Percentiles rank a stretch among this genome's conserved stretches.
Conservation (phyloP, 495 filamentous ascomycete genomes). For the Lepidopterella palustris region DNA sequence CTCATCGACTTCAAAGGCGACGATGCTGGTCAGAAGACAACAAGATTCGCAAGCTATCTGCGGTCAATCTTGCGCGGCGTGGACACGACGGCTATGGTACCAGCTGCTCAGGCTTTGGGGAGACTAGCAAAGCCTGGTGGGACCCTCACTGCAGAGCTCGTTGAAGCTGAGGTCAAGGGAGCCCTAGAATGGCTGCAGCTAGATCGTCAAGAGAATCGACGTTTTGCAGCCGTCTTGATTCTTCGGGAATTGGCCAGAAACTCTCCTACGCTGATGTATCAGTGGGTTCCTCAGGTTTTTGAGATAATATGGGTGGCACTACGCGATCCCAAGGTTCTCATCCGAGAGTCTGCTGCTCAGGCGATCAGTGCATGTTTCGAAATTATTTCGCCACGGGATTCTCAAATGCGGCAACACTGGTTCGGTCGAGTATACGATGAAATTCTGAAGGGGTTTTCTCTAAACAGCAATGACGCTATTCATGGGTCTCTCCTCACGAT, state of each 20-base stretch:
- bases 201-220: conserved; percentile 85
- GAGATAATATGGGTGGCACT: conserved; percentile 93
- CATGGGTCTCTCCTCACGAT: conserved; percentile 89
- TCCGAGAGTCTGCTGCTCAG: conserved; percentile 84
- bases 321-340: conserved; percentile 79
- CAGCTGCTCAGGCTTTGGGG: conserved; percentile 80
- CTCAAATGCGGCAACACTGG: conserved; percentile 73
- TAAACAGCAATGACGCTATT: conserved; percentile 71
- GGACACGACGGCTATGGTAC: conserved; percentile 78
- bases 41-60: conserved; percentile 85
- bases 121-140: conserved; percentile 87
- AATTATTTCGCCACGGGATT: conserved; percentile 86
- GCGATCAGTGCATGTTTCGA: conserved; percentile 88
- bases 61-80: conserved; percentile 79
- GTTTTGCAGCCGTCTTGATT: conserved; percentile 85
- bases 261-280: conserved; percentile 88
- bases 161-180: conserved; percentile 92
- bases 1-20: conserved; percentile 95
- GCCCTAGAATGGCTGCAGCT: conserved; percentile 93
- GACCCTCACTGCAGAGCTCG: conserved; percentile 88
- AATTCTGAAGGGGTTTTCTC: conserved; percentile 67
- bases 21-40: conserved; percentile 88
- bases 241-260: conserved; percentile 84
- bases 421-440: conserved; percentile 83
- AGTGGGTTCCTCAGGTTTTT: conserved; percentile 82